Base-by-base conservation (phyloP, 2,329 filamentous ascomycete genomes). In the Fusarium pilosicola region DNA sequence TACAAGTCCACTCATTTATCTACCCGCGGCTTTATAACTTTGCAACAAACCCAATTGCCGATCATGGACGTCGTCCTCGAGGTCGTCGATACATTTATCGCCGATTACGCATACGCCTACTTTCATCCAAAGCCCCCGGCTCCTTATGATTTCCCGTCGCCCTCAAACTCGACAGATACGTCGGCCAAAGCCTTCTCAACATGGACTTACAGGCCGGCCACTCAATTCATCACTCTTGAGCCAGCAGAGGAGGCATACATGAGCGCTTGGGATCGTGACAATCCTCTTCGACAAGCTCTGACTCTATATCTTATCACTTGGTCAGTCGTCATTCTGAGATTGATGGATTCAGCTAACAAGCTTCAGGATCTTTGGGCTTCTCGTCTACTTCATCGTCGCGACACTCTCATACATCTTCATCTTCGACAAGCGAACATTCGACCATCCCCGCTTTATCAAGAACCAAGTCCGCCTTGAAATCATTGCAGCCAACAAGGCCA, bases 11-110 rank as follows among this genome's bases (percentile, higher is more conserved):
- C 38, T 64, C 62, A 20, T n/a, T 54, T 42, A n/a, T 51, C 56
- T 24, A 36, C n/a, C 45, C 36, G 20, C 24, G 32, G 30, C 30
- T 41, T 30, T 30, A n/a, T n/a, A 46, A 17, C 9, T 24, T 46
- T 38, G 28, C 24, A 34, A 51, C 12, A 24, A 41, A 20, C 26
- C 41, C 15, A 60, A 32, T 67, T 46, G 45, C 62, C 73, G 85
- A 86, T 81, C 83, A 98, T 98, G 96, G 96, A 98, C 87, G 90
- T 98, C 84, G 90, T 96, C 51, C 92, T 98, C 75, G 95, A 98
- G 84, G 78, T 95, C 68, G 88, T 90, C 83, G 96, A 98, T 84
- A 94, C 92, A 77, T 94, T 92, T 79, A 79, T 95, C 73, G 92
- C 93, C 83, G 96, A 98, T 84, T 89, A 92, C 76, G 77, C 93